Base-by-base conservation (phyloP, 1,139 yeast species). In the Yamadazyma spencermartinsiae region DNA sequence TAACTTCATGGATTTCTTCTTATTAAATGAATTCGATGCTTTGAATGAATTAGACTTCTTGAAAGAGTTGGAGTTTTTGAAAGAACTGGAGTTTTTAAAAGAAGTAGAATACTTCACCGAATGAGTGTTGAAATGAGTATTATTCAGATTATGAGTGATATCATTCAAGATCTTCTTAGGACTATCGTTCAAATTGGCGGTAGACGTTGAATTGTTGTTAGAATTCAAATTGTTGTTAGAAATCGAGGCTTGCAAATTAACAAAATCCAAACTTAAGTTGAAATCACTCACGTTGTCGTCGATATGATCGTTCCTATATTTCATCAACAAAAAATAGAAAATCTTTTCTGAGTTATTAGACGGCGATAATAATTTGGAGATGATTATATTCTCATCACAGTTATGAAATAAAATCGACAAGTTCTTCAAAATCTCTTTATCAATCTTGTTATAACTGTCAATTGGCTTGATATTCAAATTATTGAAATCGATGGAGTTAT, bases 371-470 rank as follows among this genome's bases (percentile, higher is more conserved):
- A 92, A 68, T 42, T 80, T 76, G 7, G 76, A 61, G 27, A 86
- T 65, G 27, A 92, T 79, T 10, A 75, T 63, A 14, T 77, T 73
- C 41, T 79, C 78, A 28, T 80, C 73, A 41, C 88, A 86, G 35
- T 96, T 96, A 58, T 90, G 98, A 82, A 96, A 92, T 41, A 92
- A 66, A 21, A 90, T 89, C 40, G 88, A 87, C 49, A 94, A 71
- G 54, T 88, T 90, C 53, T 86, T 84, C 52, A 92, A 70, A 37
- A 92, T 87, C 54, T 89, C 95, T 42, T 70, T 69, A 61, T 92
- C 98, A 39, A 92, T 82, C 37, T 81, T 85, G 12, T 66, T 69
- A 31, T 61, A 64, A 3, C 80, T 68, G 24, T 63, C 61, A 31
- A 86, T 67, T 30, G 81, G 76, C 43, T 65, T 71, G 43, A 78